Base-by-base conservation (phyloP, 768 basidiomycete species). In the Mycena galopus region DNA sequence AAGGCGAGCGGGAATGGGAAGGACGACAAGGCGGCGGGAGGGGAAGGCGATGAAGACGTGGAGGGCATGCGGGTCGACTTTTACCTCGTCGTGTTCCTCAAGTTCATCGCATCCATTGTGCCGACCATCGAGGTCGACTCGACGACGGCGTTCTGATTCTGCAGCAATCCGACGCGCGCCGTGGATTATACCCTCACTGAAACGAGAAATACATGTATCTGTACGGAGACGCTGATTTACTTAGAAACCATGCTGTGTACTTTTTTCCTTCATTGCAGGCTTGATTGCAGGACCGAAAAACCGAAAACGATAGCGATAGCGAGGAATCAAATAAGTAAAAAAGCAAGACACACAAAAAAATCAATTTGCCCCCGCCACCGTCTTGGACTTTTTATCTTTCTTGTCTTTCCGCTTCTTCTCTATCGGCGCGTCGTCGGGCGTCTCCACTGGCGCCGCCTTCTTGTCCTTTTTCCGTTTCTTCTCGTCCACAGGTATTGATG, bases 121-220 rank as follows among this genome's bases (percentile, higher is more conserved):
- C 97, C 96, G n/a, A 98, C 97, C 59, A 98, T 99, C 80, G 97
- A 98, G 84, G 96, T 99, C 51, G 95, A 97, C 82, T 95, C 96
- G 75, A 97, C 95, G 59, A 93, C 95, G 25, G 86, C 91, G 55
- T 91, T 92, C 81, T 92, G 77, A 85, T n/a, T 55, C 23, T 65
- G 9, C 23, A 37, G 35, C 35, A 37, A 37, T n/a, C n/a, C 35
- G 11, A n/a, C n/a, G 10, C 16, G 47, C 17, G 33, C 69, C n/a
- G 65, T 47, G 70, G 67, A 75, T 68, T 75, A 71, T 75, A 75
- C 71, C 67, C 64, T 58, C 59, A 27, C 33, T 27, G 25, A 51
- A 51, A 23, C 50, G n/a, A 51, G 25, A 51, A 72, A 65, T 72
- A 71, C 72, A 75, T 75, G 74, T 75, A 75, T 75, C 73, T 75